Conservation (phyloP, 2,329 filamentous ascomycete species). For the Verticillium zaregamsianum region DNA sequence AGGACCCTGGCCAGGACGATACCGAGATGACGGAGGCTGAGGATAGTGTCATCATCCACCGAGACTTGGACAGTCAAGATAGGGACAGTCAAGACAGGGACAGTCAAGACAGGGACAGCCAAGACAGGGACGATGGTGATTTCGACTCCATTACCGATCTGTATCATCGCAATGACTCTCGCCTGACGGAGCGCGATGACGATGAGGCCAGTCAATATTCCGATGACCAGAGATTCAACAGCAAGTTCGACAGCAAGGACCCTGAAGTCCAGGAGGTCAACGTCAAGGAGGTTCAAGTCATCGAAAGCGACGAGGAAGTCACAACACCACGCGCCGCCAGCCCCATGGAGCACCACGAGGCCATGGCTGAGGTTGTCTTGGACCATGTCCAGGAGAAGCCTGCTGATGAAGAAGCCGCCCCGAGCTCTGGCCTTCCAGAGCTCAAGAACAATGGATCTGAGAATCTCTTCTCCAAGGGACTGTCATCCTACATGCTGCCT, state of each 20-base stretch:
- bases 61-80: constrained; percentile 43
- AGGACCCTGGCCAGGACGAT: constrained; percentile 51
- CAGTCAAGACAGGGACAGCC: background rate
- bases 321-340: constrained; percentile 46
- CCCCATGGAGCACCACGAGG: constrained; percentile 20
- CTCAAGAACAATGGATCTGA: constrained; percentile 28
- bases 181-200: constrained; percentile 41
- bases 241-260: background rate
- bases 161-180: constrained; percentile 50
- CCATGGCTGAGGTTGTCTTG: background rate
- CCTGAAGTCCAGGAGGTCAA: constrained; percentile 4
- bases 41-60: constrained; percentile 63
- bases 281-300: constrained; percentile 7
- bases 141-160: constrained; percentile 66
- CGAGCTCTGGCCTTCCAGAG: constrained; percentile 26
- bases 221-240: constrained; percentile 23
- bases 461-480: constrained; percentile 35
- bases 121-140: constrained; percentile 48
- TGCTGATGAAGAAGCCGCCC: constrained; percentile 6
- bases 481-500: constrained; percentile 44
- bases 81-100: constrained; percentile 45
- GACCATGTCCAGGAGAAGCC: constrained; percentile 10
- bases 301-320: constrained; percentile 36
- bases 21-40: constrained; percentile 46
- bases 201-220: constrained; percentile 55